Base-by-base conservation (phyloP, 768 basidiomycete genomes). In the Boletus sp. region DNA sequence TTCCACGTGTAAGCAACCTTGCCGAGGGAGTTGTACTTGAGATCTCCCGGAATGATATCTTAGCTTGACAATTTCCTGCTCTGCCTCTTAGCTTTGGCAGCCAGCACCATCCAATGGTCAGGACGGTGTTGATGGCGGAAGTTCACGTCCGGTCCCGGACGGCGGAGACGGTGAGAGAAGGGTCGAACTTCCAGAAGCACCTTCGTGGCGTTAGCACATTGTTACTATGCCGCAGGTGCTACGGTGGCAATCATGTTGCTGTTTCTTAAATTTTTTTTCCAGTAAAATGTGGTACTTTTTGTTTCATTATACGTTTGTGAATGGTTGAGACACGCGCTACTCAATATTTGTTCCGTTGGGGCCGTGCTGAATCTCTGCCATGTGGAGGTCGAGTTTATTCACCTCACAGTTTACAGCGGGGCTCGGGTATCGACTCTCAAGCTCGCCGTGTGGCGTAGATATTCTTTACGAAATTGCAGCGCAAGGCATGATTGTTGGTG, bases 371-470 rank as follows among this genome's bases (percentile, higher is more conserved):
- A 21, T 21, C 5, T 10, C 33, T 33, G 25, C 25, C 25, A 25
- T 25, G 25, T 3, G 25, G 25, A 25, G 25, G 25, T 25, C 25
- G 5, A 25, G 25, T n/a, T n/a, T n/a, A n/a, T n/a, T n/a, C n/a
- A n/a, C n/a, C n/a, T n/a, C n/a, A n/a, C n/a, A 25, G 25, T 25
- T 25, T 25, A 25, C 25, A 25, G 15, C 46, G 8, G 21, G 33
- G n/a, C 11, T 29, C 33, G 50, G 32, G 25, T 15, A 7, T 33
- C 23, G 10, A 19, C 21, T 17, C 13, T n/a, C 13, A 7, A 55
- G 47, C 52, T 60, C 57, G 51, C 64, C 61, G 58, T 54, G 64
- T 67, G 62, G 62, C 58, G 55, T 32, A 27, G 43, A 6, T 4
- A 13, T 34, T 47, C 27, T 5, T 65, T 64, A 64, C 61, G 53